Evolutionary conservation across 371 early-diverging fungal genomes (phyloP).

Genomic region (Mortierella sp.): DNA sequence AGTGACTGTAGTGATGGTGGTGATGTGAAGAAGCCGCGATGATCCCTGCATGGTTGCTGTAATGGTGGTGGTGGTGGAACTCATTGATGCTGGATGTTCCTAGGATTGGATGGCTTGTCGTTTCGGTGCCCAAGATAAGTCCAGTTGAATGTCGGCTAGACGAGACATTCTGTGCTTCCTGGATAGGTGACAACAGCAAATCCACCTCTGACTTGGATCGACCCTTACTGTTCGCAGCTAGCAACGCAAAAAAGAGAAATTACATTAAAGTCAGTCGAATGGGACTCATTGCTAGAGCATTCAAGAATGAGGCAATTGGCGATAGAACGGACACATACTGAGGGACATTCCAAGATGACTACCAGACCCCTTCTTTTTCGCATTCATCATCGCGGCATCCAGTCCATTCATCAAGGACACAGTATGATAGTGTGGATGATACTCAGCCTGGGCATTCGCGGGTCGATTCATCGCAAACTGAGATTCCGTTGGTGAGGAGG

Average conservation of each 20-base stretch:
- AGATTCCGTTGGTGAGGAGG: slow-evolving; percentile 14
- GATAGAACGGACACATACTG: slow-evolving; percentile 12
- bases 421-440: not conserved
- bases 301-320: no score
- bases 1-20: not conserved
- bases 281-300: not conserved
- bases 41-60: no score
- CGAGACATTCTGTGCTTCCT: not conserved
- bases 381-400: not conserved
- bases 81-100: not conserved
- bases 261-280: not conserved
- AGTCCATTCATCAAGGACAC: not conserved
- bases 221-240: slow-evolving; percentile 19
- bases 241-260: not conserved
- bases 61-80: slow-evolving; percentile 10
- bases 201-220: slow-evolving; percentile 49
- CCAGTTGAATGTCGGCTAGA: slow-evolving; percentile 5
- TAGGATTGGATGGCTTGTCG: not conserved
- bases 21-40: no score
- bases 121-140: not conserved
- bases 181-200: slow-evolving; percentile 18
- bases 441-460: not conserved
- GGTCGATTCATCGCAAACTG: slow-evolving; percentile 12
- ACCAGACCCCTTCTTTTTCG: not conserved
- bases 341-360: slow-evolving; percentile 20